Conservation (phyloP, 805 yeast genomes). For the Komagataella populi region DNA sequence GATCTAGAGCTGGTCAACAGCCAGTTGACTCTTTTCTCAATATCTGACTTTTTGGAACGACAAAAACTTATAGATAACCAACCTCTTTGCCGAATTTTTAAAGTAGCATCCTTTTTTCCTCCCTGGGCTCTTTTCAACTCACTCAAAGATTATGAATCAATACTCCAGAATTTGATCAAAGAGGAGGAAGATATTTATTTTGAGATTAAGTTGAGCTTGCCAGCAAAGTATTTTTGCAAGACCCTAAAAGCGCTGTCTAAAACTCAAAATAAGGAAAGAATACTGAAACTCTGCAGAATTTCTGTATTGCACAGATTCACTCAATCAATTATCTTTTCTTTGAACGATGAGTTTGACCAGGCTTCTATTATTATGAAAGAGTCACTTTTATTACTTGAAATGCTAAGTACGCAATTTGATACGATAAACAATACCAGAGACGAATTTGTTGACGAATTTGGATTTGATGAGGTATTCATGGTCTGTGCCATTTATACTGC, state of each 20-base stretch:
- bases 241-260: background rate
- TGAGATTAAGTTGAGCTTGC: background rate
- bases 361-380: background rate
- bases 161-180: background rate
- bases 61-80: background rate
- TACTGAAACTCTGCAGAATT: background rate
- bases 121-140: background rate
- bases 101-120: background rate
- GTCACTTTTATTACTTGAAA: background rate
- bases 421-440: background rate
- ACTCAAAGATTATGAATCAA: background rate
- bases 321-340: background rate
- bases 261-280: background rate
- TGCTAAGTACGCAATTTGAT: background rate
- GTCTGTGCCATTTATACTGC: constrained; percentile 7
- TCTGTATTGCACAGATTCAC: background rate
- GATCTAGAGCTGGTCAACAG: background rate
- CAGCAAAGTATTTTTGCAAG: background rate
- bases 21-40: background rate
- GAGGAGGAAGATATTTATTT: background rate
- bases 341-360: background rate
- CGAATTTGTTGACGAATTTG: background rate
- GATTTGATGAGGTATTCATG: constrained; percentile 1
- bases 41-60: background rate
- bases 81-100: background rate